A percentile compares a stretch with the other conserved stretches of the same genome.
Evolutionary conservation across 2,329 filamentous ascomycete genomes (phyloP).

Genomic region (Ophidiomyces ophidiicola): DNA sequence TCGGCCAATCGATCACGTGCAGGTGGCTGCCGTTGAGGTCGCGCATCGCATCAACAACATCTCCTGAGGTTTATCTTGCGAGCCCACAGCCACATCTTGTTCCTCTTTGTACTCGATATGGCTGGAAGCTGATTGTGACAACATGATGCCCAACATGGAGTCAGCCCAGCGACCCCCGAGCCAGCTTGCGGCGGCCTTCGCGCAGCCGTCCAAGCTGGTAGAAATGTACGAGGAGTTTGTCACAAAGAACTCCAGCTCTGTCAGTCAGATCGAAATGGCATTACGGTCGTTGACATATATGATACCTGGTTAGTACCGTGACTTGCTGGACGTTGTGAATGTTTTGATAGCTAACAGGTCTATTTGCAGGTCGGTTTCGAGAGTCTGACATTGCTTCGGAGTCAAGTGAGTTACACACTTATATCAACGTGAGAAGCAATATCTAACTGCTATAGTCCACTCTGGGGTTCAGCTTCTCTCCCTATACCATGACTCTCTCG

Average conservation of each 20-base stretch:
- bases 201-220: constrained; percentile 31
- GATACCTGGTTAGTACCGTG: constrained; percentile 52
- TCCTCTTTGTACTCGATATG: neutral
- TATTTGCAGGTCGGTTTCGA: constrained; percentile 30
- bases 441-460: constrained; percentile 44
- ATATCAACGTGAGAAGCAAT: neutral
- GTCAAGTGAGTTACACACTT: constrained; percentile 43
- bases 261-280: constrained; percentile 89
- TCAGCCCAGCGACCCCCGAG: constrained; percentile 21
- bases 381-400: constrained; percentile 94
- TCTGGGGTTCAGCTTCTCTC: constrained; percentile 81
- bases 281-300: constrained; percentile 90
- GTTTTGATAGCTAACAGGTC: neutral
- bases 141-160: constrained; percentile 22
- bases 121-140: constrained; percentile 1
- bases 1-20: neutral
- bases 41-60: no score
- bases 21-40: no score
- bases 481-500: constrained; percentile 81
- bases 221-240: constrained; percentile 58
- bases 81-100: neutral
- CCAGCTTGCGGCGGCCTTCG: constrained; percentile 22
- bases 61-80: no score
- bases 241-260: constrained; percentile 83
- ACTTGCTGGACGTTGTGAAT: constrained; percentile 2